Evolutionary conservation across 495 filamentous ascomycete genomes (phyloP), one percentile per base, ranked within the genome.

Genomic region (Glonium stellatum): DNA sequence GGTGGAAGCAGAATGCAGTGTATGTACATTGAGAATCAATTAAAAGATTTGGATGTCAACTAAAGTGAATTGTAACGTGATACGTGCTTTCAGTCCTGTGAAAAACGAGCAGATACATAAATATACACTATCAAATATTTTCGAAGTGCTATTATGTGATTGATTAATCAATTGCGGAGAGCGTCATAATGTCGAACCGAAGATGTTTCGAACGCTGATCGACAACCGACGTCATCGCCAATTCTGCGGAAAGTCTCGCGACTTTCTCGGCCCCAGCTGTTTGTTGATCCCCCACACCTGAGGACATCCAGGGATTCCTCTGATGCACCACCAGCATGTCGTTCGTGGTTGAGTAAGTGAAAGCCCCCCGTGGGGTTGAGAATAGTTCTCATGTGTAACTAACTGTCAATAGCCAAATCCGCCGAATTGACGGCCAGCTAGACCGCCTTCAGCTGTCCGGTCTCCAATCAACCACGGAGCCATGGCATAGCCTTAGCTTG

Each of bases 351-450:
- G 67, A 69, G 67, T 69, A 37, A 67, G 67, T 66, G 0, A 19
- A 34, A 39, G n/a, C 18, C 25, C 11, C 11, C 13, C 5, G 11
- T 66, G 21, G 10, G 23, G 19, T 41, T 21, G 1, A 48, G 6
- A 31, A 31, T 6, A 50, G 13, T 15, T 49, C 21, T 18, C 18
- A 42, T 22, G 44, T 31, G 56, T 61, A 57, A 67, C 42, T 41
- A 41, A 23, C 55, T 13, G 12, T 48, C 56, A 67, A 23, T 67
- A 96, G 92, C 72, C 89, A 91, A 71, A 79, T 96, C 47, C 84
- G 83, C 57, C 82, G 79, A 39, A 75, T 97, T 55, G 91, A 97
- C 71, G 76, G 79, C 42, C 87, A 89, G 64, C 80, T 98, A 57
- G 91, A 96, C 67, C 83, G 82, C 44, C 75, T 96, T 52, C 81